Evolutionary conservation across 352 stramenopile genomes (phyloP).

Genomic region (Phytophthora fragariae): DNA sequence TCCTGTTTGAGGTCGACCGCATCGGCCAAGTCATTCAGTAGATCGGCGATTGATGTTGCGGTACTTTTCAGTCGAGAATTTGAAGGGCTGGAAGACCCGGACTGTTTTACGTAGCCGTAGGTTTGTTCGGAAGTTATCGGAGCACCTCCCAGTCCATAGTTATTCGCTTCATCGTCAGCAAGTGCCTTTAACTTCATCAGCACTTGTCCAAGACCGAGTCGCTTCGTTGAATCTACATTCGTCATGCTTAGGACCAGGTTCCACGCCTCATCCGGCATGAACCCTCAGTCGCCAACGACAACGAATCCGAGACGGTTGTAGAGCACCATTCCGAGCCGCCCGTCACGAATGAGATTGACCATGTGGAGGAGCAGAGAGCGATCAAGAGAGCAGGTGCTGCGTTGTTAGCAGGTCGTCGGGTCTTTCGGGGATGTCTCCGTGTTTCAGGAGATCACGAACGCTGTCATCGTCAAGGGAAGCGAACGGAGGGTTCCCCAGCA

Average conservation of each 20-base stretch:
- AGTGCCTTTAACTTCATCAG: background rate
- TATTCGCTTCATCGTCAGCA: background rate
- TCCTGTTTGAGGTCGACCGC: background rate
- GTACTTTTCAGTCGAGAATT: background rate
- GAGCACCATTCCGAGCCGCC: conserved; percentile 17
- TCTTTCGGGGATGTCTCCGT: conserved; percentile 10
- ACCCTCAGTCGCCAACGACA: conserved; percentile 6
- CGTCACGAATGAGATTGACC: conserved; percentile 25
- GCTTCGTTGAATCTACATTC: background rate
- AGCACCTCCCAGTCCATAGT: background rate
- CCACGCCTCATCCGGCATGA: conserved; percentile 25
- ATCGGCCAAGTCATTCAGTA: background rate
- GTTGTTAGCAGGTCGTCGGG: conserved; percentile 16
- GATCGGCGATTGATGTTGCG: background rate
- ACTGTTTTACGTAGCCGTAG: background rate
- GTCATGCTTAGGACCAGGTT: conserved; percentile 26
- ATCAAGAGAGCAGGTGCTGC: conserved; percentile 20
- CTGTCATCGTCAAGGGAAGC: conserved; percentile 13
- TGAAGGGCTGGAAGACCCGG: background rate
- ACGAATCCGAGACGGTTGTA: conserved; percentile 15
- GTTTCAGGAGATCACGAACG: conserved; percentile 13
- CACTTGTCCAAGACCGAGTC: background rate
- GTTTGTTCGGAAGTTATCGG: background rate
- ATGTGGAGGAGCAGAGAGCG: conserved; percentile 10
- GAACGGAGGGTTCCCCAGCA: conserved; percentile 27